Evolutionary conservation across 1,284 basidiomycete species (phyloP), one percentile per base, ranked within the genome.

Genomic region (Crucibulum parvulum): DNA sequence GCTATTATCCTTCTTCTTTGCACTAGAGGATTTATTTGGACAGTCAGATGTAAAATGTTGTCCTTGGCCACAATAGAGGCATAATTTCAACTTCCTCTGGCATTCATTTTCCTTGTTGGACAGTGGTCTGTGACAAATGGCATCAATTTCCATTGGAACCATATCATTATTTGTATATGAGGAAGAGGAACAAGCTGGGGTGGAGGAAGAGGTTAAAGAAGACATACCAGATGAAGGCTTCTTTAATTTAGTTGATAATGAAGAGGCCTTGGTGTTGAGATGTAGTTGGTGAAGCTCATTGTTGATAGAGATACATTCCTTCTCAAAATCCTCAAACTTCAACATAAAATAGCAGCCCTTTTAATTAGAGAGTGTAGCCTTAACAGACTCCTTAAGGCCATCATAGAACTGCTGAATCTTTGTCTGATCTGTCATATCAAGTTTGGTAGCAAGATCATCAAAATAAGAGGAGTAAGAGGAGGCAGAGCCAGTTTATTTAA

Each of bases 1-100:
- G 24, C 59, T 51, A 53, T 62, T 54, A 56, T 59, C 59, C 31
- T 59, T 48, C 13, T 52, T 53, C 60, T 50, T 60, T 11, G 62
- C 43, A 8, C 56, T 46, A 51, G 62, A 54, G 56, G 56, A 62
- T 65, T 59, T 70, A 38, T 72, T 75, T 5, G 68, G 71, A 59
- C 75, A 78, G 34, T 69, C 62, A 2, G 61, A 39, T 36, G 64
- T 59, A 11, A 57, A 24, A 48, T 78, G 73, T 13, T 65, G 62
- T 45, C 63, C 64, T 16, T 62, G 52, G 37, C 71, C 69, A 53
- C 76, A 76, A 47, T 75, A 76, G 16, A 69, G 37, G 59, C 74
- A 76, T 1, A 76, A 64, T n/a, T 61, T 59, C 1, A 63, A 47
- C 6, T 58, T 56, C n/a, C 55, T 35, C 10, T 67, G 68, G 41